Conservation (phyloP, 176 grass and related monocot genomes). For the Aegilops longissima region DNA sequence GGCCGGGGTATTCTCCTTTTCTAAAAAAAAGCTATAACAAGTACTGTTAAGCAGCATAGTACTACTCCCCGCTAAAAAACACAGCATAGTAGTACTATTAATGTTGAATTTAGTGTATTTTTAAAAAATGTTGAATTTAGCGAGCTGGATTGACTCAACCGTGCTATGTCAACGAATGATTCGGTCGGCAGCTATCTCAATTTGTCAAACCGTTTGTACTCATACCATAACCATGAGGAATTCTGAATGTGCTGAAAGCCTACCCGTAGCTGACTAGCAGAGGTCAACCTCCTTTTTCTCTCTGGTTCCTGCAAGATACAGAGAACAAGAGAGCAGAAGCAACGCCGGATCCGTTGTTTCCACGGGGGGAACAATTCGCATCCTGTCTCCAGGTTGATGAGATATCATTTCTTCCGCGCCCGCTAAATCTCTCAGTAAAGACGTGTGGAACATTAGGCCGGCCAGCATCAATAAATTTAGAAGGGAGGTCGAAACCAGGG, state of each 20-base stretch:
- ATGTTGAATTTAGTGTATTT: not conserved
- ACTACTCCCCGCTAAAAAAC: not conserved
- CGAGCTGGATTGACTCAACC: not conserved
- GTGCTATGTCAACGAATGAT: not conserved
- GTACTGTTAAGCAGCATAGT: not conserved
- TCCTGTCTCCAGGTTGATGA: not conserved
- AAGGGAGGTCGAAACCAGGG: too few relatives aligned
- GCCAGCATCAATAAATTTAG: not conserved
- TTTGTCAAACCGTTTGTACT: not conserved
- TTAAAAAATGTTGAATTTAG: not conserved
- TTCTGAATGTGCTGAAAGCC: constrained; percentile 4
- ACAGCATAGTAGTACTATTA: not conserved
- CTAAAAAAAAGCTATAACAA: not conserved
- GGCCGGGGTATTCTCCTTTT: too few relatives aligned
- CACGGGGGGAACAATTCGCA: not conserved
- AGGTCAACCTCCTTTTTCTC: not conserved
- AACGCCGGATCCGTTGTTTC: constrained; percentile 14
- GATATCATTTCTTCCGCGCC: not conserved
- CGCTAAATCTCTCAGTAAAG: not conserved
- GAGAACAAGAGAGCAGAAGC: not conserved
- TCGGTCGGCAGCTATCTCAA: not conserved
- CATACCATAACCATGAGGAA: not conserved
- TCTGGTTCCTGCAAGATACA: constrained; percentile 7
- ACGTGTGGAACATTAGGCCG: not conserved
- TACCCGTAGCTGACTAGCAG: not conserved